Conservation (phyloP, 2,329 filamentous ascomycete species). For the Microsporum audouinii region DNA sequence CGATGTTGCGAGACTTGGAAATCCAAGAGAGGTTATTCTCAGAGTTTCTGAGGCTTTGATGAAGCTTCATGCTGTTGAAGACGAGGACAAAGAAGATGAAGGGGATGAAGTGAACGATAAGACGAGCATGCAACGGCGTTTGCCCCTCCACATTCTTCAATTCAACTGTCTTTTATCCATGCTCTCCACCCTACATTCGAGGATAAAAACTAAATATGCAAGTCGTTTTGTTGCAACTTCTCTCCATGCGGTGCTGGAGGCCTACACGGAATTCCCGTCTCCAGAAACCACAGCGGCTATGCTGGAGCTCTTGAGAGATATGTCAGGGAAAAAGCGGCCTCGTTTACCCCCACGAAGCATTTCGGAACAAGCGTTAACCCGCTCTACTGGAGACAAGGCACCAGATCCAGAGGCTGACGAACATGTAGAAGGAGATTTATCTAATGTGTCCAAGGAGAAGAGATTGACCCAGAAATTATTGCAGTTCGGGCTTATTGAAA, state of each 20-base stretch:
- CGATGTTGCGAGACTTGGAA: constrained; percentile 50
- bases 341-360: constrained; percentile 47
- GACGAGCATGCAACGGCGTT: constrained; percentile 7
- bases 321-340: constrained; percentile 48
- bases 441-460: constrained; percentile 34
- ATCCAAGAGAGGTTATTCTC: constrained; percentile 53
- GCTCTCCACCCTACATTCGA: constrained; percentile 47
- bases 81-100: constrained; percentile 23
- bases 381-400: constrained; percentile 21
- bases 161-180: constrained; percentile 39
- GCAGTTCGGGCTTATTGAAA: constrained; percentile 52
- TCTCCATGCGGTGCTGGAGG: constrained; percentile 49
- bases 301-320: constrained; percentile 46
- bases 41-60: constrained; percentile 52
- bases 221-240: constrained; percentile 55
- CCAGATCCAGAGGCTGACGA: constrained; percentile 49
- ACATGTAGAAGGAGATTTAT: constrained; percentile 27
- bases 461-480: constrained; percentile 43
- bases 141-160: constrained; percentile 22
- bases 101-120: constrained; percentile 11
- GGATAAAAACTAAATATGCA: constrained; percentile 53
- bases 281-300: constrained; percentile 47
- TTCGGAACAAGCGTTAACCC: constrained; percentile 36
- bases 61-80: constrained; percentile 40
- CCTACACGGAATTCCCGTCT: constrained; percentile 46